Evolutionary conservation across 495 filamentous ascomycete species (phyloP), one percentile per base, ranked within the genome.

Genomic region (Trichoderma gamsii): DNA sequence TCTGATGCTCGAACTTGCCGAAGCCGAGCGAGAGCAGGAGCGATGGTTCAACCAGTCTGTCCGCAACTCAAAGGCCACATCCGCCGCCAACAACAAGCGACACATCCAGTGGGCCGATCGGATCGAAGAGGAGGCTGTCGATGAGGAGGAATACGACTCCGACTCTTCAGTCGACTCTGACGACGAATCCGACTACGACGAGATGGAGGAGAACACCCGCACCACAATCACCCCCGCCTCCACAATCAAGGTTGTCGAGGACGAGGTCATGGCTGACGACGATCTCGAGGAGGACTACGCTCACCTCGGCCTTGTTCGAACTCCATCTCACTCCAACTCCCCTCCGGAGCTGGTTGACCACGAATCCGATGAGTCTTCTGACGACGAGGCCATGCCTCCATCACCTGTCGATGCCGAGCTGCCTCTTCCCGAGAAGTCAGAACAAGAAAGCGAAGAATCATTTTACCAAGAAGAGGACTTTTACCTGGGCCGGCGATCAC

Each of bases 21-120:
- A 96, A 51, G 95, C 96, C 74, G 96, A 99, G 82, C 86, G 87
- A 69, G 93, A 98, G 77, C 95, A 98, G 78, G 95, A 98, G 79
- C 89, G 85, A 66, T 98, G 96, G 96, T 98, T 97, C 88, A 93
- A 97, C 86, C 88, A 94, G 79, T 92, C 91, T 69, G 91, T 97
- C 79, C 86, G 83, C 76, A 90, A 89, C 73, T 92, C 90, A 72
- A 83, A 84, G 75, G 79, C 78, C 72, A 81, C 83, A 73, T 74
- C 79, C 68, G 74, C 76, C 63, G 79, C 83, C 66, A 83, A 82
- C 56, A 73, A 85, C 70, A 82, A 88, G 56, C 83, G 82, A 72
- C 92, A 92, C 83, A 87, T 96, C 75, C 89, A 94, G 86, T 97
- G 92, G 91, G 89, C 91, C 56, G 91, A 97, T 71, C 81, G 86